Percentiles rank a stretch among this genome's conserved stretches.
phyloP scores from a whole-genome alignment of 176 grass and related monocot genomes.

The Lolium perenne region DNA sequence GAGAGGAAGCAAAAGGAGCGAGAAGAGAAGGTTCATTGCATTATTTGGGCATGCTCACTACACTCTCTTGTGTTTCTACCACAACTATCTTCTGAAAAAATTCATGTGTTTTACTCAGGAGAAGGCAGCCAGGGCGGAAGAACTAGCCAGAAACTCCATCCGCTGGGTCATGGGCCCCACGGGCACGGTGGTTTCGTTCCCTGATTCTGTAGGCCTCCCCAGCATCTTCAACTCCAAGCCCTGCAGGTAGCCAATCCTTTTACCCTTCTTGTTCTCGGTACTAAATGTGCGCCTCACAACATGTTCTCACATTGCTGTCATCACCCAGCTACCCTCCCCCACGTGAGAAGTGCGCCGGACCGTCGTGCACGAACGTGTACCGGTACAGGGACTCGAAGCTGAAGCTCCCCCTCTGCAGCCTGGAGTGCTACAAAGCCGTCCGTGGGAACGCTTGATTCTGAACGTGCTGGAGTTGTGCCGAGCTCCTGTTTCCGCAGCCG shows the following conservation, averaged over 20 bases:
- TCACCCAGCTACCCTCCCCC: conserved; percentile 69
- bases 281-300: not conserved
- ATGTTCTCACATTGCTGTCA: not conserved
- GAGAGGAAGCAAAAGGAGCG: conserved; percentile 94
- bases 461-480: not conserved
- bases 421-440: conserved; percentile 71
- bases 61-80: not conserved
- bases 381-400: conserved; percentile 75
- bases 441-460: conserved; percentile 39
- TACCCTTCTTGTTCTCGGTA: not conserved
- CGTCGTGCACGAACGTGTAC: conserved; percentile 57
- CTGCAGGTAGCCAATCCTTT: conserved; percentile 48
- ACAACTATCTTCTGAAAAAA: conserved; percentile 19
- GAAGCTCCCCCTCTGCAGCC: conserved; percentile 83
- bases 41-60: conserved; percentile 18
- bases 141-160: conserved; percentile 46
- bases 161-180: conserved; percentile 79
- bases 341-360: conserved; percentile 73
- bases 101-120: conserved; percentile 49
- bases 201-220: conserved; percentile 77
- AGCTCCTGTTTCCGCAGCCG: not conserved
- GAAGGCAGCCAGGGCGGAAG: conserved; percentile 55
- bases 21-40: conserved; percentile 64
- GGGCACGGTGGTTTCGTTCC: conserved; percentile 72
- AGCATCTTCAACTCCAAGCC: conserved; percentile 84